These are phyloP conservation scores for Stephania cephalantha DNA, from an alignment of 164 flowering plant genomes.

Conservation along the genomic window DNA sequence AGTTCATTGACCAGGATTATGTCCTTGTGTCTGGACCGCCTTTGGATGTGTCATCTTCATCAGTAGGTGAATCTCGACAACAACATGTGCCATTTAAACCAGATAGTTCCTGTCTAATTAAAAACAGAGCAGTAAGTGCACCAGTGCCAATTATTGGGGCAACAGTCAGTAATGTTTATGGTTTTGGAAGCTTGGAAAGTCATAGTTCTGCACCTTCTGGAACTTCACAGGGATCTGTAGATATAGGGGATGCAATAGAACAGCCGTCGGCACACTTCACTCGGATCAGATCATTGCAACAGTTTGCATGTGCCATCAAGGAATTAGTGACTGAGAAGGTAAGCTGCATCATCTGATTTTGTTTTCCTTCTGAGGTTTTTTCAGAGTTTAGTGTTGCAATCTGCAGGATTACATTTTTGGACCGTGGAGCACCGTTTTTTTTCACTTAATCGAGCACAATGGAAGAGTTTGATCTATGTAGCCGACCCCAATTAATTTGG, in stretches of 20 bases:
- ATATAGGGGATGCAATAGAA: conserved; percentile 57
- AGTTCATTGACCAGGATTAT: conserved; percentile 82
- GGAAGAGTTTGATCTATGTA: too few species aligned
- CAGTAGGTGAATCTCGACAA: conserved; percentile 42
- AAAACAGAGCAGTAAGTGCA: conserved; percentile 31
- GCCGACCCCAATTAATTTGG: too few species aligned
- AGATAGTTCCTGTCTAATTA: conserved; percentile 28
- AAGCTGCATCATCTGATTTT: conserved; percentile 8
- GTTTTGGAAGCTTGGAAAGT: conserved; percentile 57
- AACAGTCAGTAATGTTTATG: conserved; percentile 19
- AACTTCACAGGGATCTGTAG: conserved; percentile 73
- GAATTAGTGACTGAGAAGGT: conserved; percentile 85
- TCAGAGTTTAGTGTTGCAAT: background rate
- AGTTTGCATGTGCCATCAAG: conserved; percentile 68
- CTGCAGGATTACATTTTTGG: background rate
- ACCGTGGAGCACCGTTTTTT: background rate
- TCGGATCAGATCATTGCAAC: conserved; percentile 74
- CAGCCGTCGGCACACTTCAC: conserved; percentile 67
- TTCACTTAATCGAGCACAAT: too few species aligned
- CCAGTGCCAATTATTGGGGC: conserved; percentile 70
- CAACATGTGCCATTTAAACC: conserved; percentile 37
- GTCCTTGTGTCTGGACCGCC: conserved; percentile 85
- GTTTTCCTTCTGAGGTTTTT: too few species aligned
- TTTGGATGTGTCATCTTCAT: conserved; percentile 50
- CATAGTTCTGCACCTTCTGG: conserved; percentile 70